Evolutionary conservation across 208 protist genomes (phyloP), one percentile per base, ranked within the genome.

Genomic region (Porcisia hertigi): DNA sequence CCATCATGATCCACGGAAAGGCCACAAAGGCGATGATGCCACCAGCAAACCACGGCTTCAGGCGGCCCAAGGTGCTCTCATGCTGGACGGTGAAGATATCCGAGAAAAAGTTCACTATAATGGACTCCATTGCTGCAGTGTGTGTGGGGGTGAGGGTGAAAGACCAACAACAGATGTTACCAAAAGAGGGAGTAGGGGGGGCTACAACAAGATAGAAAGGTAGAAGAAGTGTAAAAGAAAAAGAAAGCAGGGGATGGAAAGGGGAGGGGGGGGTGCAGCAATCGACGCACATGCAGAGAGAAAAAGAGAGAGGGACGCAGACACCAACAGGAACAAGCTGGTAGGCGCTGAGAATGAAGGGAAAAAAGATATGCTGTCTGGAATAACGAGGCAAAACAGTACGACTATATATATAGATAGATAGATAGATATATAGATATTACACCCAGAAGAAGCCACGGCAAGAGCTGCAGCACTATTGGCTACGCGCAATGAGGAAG

Each of bases 1-100:
- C 45, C 55, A 88, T 80, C 23, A 86, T n/a, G 0, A 84, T 9
- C 82, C 85, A 92, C 55, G 89, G 89, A 3, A 89, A 39, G 47
- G 80, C 59, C 14, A 89, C 57, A 11, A 84, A 79, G 41, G 86
- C 36, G 7, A 81, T 4, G 16, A 75, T 39, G 71, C 76, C 73
- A 47, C 75, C 36, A 34, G 75, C 52, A 53, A 65, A 73, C 77
- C 77, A 88, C 0, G 71, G 77, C 64, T 73, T 66, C 4, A 41
- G 25, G 58, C 66, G 53, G 34, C 71, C 73, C 8, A 82, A 58
- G 55, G 47, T 41, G 55, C 63, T 69, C 6, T 82, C 57, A 36
- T 76, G 47, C 70, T 77, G 58, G 34, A 73, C 71, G 1, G 71
- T 47, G 74, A 75, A 80, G 41, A 85, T 64, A 36, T 77, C 58